Conservation (phyloP, 176 grass and related monocot genomes). For the Guadua angustifolia region DNA sequence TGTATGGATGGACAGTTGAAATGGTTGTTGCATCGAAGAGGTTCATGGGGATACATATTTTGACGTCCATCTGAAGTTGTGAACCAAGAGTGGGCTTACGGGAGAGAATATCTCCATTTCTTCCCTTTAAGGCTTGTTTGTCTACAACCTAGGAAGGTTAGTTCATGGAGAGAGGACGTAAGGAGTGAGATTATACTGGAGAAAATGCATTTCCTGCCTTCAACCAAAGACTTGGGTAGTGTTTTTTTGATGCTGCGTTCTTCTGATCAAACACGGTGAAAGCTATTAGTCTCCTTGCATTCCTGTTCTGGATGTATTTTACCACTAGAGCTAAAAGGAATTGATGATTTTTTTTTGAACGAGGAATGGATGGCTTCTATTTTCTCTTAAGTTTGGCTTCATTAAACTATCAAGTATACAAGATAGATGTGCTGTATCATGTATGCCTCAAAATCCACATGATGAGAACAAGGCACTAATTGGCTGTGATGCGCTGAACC, state of each 20-base stretch:
- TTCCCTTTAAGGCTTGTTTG: neutral
- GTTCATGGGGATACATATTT: neutral
- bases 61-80: neutral
- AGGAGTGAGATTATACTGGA: neutral
- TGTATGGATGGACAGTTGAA: neutral
- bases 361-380: neutral
- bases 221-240: neutral
- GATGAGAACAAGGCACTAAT: neutral
- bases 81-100: neutral
- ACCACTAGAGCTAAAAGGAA: neutral
- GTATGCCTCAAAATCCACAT: slow-evolving; percentile 29
- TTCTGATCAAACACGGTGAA: neutral
- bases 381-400: neutral
- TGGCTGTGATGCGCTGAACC: slow-evolving; percentile 35
- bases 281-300: neutral
- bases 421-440: slow-evolving; percentile 9
- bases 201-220: neutral
- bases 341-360: neutral
- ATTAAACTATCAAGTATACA: slow-evolving; percentile 18
- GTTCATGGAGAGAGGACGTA: neutral
- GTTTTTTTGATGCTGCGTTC: neutral
- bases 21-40: neutral
- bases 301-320: slow-evolving; percentile 11
- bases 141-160: neutral
- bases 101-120: neutral